Percentiles rank a stretch among this genome's conserved stretches.
Evolutionary conservation across 2,329 filamentous ascomycete species (phyloP).

Genomic region (Curvularia sp.): DNA sequence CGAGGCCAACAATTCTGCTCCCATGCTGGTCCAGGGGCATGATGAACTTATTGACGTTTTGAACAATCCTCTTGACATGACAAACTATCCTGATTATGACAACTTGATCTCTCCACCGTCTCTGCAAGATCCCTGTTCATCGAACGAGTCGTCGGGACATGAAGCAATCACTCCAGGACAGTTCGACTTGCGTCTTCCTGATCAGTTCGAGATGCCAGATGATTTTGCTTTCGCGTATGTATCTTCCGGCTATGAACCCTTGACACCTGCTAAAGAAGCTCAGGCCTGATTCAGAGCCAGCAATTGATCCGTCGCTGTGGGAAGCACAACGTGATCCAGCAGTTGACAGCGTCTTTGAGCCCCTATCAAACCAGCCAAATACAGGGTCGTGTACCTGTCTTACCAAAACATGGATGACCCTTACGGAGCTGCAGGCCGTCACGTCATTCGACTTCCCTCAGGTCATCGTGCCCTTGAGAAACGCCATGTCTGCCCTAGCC

Average conservation of each 20-base stretch:
- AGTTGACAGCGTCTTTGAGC: slow-evolving; percentile 2
- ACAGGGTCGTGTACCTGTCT: slow-evolving; percentile 53
- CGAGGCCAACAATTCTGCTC: slow-evolving; percentile 13
- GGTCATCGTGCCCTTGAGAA: slow-evolving; percentile 51
- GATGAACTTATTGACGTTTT: slow-evolving; percentile 5
- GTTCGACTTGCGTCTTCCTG: slow-evolving; percentile 14
- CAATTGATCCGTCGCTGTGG: slow-evolving; percentile 42
- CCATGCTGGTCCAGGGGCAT: slow-evolving; percentile 6
- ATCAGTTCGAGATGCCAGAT: slow-evolving; percentile 11
- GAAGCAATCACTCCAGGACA: slow-evolving; percentile 12
- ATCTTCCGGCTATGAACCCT: background rate
- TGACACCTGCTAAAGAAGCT: background rate
- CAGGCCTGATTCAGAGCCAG: slow-evolving; percentile 24
- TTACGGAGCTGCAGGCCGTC: slow-evolving; percentile 52
- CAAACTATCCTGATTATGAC: slow-evolving; percentile 20
- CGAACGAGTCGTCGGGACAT: slow-evolving; percentile 10
- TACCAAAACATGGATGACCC: slow-evolving; percentile 54
- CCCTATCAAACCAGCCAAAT: slow-evolving; percentile 14
- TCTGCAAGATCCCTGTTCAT: slow-evolving; percentile 10
- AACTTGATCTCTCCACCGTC: slow-evolving; percentile 22
- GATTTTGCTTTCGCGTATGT: slow-evolving; percentile 25
- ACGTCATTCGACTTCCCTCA: slow-evolving; percentile 52
- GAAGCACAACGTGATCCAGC: slow-evolving; percentile 11
- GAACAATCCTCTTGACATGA: slow-evolving; percentile 10
- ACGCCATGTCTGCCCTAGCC: slow-evolving; percentile 51